A percentile compares a stretch with the other conserved stretches of the same genome.
phyloP scores from a whole-genome alignment of 305 asterid genomes.

The Fraxinus floribunda region DNA sequence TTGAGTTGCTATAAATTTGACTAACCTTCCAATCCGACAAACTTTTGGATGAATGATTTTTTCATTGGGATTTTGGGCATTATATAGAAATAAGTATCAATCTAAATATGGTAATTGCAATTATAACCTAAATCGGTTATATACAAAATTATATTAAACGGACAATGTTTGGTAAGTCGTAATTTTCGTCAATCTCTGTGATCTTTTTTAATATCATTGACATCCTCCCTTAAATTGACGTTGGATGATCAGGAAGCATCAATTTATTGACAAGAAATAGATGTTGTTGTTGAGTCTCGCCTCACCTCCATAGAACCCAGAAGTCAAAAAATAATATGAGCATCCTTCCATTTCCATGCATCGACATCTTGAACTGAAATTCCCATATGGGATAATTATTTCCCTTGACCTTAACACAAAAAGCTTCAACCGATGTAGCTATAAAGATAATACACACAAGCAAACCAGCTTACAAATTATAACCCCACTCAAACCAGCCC shows the following conservation, averaged over 20 bases:
- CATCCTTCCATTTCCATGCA: not conserved
- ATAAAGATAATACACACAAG: too few relatives aligned
- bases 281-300: not conserved
- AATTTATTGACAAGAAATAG: not conserved
- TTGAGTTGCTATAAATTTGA: not conserved
- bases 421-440: not conserved
- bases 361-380: not conserved
- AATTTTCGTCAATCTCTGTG: not conserved
- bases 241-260: not conserved
- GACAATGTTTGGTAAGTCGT: too few relatives aligned
- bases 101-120: too few relatives aligned
- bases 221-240: not conserved
- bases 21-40: not conserved
- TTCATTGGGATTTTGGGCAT: not conserved
- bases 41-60: too few relatives aligned
- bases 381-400: not conserved
- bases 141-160: too few relatives aligned
- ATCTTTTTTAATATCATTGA: too few relatives aligned
- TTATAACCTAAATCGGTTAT: too few relatives aligned
- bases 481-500: too few relatives aligned
- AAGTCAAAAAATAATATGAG: not conserved
- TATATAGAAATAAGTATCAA: too few relatives aligned
- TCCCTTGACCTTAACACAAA: not conserved
- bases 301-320: not conserved
- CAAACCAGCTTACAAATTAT: too few relatives aligned